These are phyloP conservation scores for Chlamydomonas schloesseri DNA, from an alignment of 139 green algal species.

Conservation along the genomic window DNA sequence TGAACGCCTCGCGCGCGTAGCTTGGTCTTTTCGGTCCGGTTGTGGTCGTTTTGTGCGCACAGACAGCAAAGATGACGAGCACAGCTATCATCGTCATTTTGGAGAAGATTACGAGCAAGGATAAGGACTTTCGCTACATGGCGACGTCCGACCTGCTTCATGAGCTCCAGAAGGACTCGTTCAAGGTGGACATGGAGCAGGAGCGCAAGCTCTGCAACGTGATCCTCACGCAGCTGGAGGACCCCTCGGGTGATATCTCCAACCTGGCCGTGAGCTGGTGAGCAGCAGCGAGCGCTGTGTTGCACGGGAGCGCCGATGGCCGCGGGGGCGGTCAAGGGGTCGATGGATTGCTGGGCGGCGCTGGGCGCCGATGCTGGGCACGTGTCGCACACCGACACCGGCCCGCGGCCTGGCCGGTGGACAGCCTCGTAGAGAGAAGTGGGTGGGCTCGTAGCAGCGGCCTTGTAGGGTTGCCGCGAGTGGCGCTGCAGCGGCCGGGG, in stretches of 20 bases:
- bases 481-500: too few relatives aligned
- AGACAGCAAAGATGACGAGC: conserved; percentile 43
- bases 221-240: conserved; percentile 90
- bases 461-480: too few relatives aligned
- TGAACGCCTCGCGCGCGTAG: too few relatives aligned
- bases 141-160: conserved; percentile 91
- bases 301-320: too few relatives aligned
- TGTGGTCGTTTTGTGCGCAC: neutral
- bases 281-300: conserved; percentile 6
- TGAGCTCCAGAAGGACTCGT: conserved; percentile 86
- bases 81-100: conserved; percentile 51
- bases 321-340: too few relatives aligned
- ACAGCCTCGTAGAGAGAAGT: too few relatives aligned
- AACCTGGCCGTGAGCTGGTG: conserved; percentile 93
- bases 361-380: too few relatives aligned
- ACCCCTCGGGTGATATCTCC: conserved; percentile 90
- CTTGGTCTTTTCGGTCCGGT: too few relatives aligned
- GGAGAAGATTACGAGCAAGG: conserved; percentile 72
- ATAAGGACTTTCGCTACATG: conserved; percentile 96
- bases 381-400: too few relatives aligned
- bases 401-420: too few relatives aligned
- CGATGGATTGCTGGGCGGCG: too few relatives aligned
- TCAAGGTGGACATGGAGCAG: conserved; percentile 76
- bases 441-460: too few relatives aligned
- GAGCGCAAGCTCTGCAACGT: conserved; percentile 77